phyloP scores from a whole-genome alignment of 768 basidiomycete species.

The Mycena vitilis region DNA sequence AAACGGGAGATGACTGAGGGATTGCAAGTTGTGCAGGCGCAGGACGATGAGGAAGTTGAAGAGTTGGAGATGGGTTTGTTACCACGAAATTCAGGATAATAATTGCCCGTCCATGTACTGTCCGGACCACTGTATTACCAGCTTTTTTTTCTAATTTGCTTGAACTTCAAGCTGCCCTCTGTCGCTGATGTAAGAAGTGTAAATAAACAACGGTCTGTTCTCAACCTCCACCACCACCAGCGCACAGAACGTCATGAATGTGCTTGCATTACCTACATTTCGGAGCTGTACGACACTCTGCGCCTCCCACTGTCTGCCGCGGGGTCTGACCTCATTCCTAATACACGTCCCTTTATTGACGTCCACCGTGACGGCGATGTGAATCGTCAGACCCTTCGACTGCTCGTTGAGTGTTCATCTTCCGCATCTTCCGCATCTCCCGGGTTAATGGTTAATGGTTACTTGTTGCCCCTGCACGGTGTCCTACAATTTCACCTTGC shows the following conservation, averaged over 20 bases:
- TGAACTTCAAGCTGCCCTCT: neutral
- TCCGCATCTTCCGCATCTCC: conserved; percentile 4
- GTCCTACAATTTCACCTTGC: conserved; percentile 3
- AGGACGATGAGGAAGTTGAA: conserved; percentile 64
- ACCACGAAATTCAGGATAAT: conserved; percentile 43
- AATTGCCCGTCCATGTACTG: neutral
- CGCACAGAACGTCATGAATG: neutral
- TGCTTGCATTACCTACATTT: neutral
- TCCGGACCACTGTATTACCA: conserved; percentile 19
- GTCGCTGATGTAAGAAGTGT: neutral
- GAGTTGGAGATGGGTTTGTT: conserved; percentile 69
- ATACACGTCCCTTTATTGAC: no score
- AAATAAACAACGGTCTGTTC: neutral
- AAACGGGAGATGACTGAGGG: conserved; percentile 92
- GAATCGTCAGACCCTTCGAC: neutral
- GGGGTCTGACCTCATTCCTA: no score
- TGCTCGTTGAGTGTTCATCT: neutral
- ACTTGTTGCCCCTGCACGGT: conserved; percentile 10
- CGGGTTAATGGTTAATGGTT: conserved; percentile 4
- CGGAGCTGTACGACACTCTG: neutral
- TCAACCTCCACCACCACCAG: neutral
- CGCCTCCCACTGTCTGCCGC: no score
- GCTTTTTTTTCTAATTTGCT: neutral
- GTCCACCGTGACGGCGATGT: neutral
- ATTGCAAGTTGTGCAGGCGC: conserved; percentile 61